Conservation (phyloP, 805 yeast genomes). For the Ogataea zsoltii region DNA sequence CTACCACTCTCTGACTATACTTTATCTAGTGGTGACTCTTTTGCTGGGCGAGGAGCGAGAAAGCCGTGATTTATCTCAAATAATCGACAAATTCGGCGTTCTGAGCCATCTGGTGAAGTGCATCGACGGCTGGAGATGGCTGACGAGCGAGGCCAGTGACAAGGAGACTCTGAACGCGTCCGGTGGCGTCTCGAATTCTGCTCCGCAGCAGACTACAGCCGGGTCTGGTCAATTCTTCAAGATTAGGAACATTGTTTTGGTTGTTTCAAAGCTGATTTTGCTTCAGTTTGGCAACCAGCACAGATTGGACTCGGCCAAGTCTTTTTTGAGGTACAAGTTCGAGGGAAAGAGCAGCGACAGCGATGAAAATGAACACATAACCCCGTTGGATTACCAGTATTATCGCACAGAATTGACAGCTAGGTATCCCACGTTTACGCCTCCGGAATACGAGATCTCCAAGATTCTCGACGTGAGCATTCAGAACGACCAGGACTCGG, state of each 20-base stretch:
- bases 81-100: constrained; percentile 36
- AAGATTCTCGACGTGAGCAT: constrained; percentile 39
- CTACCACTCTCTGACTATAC: constrained; percentile 31
- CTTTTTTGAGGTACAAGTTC: constrained; percentile 44
- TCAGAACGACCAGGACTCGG: constrained; percentile 18
- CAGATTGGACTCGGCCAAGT: constrained; percentile 44
- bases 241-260: constrained; percentile 54
- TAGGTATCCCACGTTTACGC: constrained; percentile 70
- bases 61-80: constrained; percentile 4
- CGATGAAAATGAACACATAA: constrained; percentile 41
- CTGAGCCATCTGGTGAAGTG: constrained; percentile 46
- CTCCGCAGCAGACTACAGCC: constrained; percentile 22
- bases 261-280: constrained; percentile 54
- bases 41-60: constrained; percentile 13
- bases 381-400: constrained; percentile 84
- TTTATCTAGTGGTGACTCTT: constrained; percentile 22
- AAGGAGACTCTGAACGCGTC: constrained; percentile 15
- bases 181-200: not conserved
- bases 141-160: constrained; percentile 28
- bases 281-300: constrained; percentile 63
- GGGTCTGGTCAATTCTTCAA: constrained; percentile 36
- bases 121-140: constrained; percentile 71
- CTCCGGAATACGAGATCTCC: constrained; percentile 52
- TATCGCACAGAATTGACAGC: constrained; percentile 73
- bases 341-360: constrained; percentile 16